A percentile compares a stretch with the other conserved stretches of the same genome.
phyloP scores from a whole-genome alignment of 305 asterid species.

The Fraxinus baroniana region DNA sequence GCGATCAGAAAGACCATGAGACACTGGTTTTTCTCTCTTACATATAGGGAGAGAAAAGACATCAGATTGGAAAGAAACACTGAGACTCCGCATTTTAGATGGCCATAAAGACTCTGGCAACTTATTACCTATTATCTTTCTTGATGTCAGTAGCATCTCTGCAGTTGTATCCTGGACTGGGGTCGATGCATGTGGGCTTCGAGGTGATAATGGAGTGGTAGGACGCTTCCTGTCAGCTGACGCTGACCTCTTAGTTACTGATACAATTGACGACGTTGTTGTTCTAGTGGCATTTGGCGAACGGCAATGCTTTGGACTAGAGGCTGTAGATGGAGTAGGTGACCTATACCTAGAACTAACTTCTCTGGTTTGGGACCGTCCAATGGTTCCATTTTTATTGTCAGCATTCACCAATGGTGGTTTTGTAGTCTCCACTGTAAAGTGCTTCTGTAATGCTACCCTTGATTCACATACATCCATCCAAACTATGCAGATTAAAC shows the following conservation, averaged over 20 bases:
- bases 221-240: constrained; percentile 81
- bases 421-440: constrained; percentile 30
- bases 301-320: constrained; percentile 56
- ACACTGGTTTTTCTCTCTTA: constrained; percentile 58
- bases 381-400: constrained; percentile 33
- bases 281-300: constrained; percentile 52
- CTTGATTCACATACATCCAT: constrained; percentile 43
- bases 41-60: constrained; percentile 38
- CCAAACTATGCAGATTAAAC: constrained; percentile 32
- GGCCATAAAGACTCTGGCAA: constrained; percentile 86
- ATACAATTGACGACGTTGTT: constrained; percentile 33
- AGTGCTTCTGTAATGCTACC: constrained; percentile 31
- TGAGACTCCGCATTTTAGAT: constrained; percentile 68
- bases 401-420: constrained; percentile 32
- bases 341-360: constrained; percentile 51
- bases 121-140: constrained; percentile 47
- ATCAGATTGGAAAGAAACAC: constrained; percentile 65
- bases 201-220: constrained; percentile 44
- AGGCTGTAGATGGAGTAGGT: constrained; percentile 40
- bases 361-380: constrained; percentile 40
- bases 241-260: constrained; percentile 55
- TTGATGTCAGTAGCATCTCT: constrained; percentile 43
- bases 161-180: constrained; percentile 57
- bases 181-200: constrained; percentile 53
- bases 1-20: constrained; percentile 40